Conservation (phyloP, 2,329 filamentous ascomycete genomes). For the Diaporthe eres region DNA sequence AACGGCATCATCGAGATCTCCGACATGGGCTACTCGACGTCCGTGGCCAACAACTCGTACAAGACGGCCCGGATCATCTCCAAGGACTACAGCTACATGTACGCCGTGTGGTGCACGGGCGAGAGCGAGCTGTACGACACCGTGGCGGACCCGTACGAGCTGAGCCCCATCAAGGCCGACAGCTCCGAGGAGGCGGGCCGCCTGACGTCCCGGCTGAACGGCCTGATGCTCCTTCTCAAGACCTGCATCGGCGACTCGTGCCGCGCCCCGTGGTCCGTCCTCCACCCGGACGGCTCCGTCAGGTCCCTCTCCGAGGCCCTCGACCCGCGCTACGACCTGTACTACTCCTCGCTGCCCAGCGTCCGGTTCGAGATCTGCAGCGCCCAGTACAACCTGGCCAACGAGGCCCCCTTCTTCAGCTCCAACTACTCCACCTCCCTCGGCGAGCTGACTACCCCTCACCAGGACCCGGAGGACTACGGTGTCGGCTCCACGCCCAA, state of each 20-base stretch:
- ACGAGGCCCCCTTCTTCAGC: slow-evolving; percentile 40
- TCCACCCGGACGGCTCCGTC: slow-evolving; percentile 69
- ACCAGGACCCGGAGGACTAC: slow-evolving; percentile 38
- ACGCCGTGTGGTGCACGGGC: slow-evolving; percentile 78
- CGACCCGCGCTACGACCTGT: slow-evolving; percentile 61
- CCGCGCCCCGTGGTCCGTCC: slow-evolving; percentile 68
- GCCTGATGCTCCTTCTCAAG: slow-evolving; percentile 72
- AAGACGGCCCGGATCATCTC: slow-evolving; percentile 70
- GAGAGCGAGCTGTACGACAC: slow-evolving; percentile 78
- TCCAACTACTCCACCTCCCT: slow-evolving; percentile 41
- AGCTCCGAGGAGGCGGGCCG: slow-evolving; percentile 53
- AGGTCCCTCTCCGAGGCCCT: slow-evolving; percentile 66
- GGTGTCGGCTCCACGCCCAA: slow-evolving; percentile 10
- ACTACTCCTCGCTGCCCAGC: slow-evolving; percentile 57
- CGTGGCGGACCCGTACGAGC: slow-evolving; percentile 67
- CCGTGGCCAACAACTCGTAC: slow-evolving; percentile 67
- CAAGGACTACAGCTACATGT: slow-evolving; percentile 71
- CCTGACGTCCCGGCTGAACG: slow-evolving; percentile 66
- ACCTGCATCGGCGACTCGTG: slow-evolving; percentile 70
- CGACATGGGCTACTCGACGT: slow-evolving; percentile 47
- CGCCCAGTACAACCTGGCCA: slow-evolving; percentile 37
- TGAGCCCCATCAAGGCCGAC: slow-evolving; percentile 57
- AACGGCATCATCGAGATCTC: slow-evolving; percentile 56
- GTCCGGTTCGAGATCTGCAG: slow-evolving; percentile 38
- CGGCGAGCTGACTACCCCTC: slow-evolving; percentile 37